These are phyloP conservation scores for Penicillium sp. DNA, from an alignment of 2,329 filamentous ascomycete genomes.

Conservation along the genomic window DNA sequence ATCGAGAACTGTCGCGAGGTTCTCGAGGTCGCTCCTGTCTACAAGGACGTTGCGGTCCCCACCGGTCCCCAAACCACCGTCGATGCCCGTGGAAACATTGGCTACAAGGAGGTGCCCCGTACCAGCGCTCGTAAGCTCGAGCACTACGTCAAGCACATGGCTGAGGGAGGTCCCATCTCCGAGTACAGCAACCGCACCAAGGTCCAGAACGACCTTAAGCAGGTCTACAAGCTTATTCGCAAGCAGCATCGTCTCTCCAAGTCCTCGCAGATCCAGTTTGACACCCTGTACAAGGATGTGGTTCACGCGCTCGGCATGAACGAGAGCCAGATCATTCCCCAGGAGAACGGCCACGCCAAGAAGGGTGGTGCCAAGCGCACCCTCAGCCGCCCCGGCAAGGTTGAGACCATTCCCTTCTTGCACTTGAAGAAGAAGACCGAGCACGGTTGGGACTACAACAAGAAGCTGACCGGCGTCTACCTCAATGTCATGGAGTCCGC, in stretches of 20 bases:
- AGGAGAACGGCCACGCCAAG: slow-evolving; percentile 69
- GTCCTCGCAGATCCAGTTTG: slow-evolving; percentile 94
- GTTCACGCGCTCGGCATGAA: slow-evolving; percentile 96
- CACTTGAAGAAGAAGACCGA: slow-evolving; percentile 97
- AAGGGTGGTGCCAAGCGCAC: slow-evolving; percentile 55
- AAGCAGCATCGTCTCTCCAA: slow-evolving; percentile 98
- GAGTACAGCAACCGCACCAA: slow-evolving; percentile 98
- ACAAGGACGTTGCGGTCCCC: slow-evolving; percentile 92
- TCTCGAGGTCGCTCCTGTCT: slow-evolving; percentile 77
- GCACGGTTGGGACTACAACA: slow-evolving; percentile 98
- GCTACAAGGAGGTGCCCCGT: slow-evolving; percentile 84
- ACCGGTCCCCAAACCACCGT: slow-evolving; percentile 92
- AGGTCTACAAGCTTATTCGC: slow-evolving; percentile 97
- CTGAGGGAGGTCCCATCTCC: slow-evolving; percentile 95
- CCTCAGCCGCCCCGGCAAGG: slow-evolving; percentile 75
- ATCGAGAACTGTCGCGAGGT: slow-evolving; percentile 98
- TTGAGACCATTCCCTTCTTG: slow-evolving; percentile 96
- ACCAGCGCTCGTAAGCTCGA: slow-evolving; percentile 93
- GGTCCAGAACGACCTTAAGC: slow-evolving; percentile 91
- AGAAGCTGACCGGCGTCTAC: slow-evolving; percentile 92
- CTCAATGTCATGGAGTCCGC: slow-evolving; percentile 89
- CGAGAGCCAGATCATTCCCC: slow-evolving; percentile 92
- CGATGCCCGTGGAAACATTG: slow-evolving; percentile 87
- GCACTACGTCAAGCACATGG: slow-evolving; percentile 98
- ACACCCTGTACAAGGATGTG: slow-evolving; percentile 90